Conservation (phyloP, 2,329 filamentous ascomycete genomes). For the Pleoardoris graminearum region DNA sequence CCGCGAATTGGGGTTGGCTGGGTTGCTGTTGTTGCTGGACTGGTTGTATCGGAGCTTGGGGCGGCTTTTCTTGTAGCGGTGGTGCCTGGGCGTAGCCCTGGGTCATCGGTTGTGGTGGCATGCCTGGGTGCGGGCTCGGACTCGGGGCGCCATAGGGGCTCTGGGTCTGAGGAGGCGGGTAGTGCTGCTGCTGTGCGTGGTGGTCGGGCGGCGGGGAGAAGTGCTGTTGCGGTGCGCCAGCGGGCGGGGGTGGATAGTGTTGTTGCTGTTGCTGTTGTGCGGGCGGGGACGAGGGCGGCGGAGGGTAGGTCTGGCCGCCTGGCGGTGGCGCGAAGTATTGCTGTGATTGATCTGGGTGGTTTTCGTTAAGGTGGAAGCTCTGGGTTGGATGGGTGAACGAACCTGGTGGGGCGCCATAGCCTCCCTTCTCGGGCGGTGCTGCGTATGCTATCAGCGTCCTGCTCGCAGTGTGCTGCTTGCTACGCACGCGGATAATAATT, state of each 20-base stretch:
- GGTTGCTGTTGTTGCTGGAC: constrained; percentile 40
- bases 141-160: constrained; percentile 37
- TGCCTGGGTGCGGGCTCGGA: constrained; percentile 43
- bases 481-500: constrained; percentile 44
- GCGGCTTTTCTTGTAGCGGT: constrained; percentile 29
- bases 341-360: constrained; percentile 31
- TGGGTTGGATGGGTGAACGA: neutral
- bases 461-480: neutral
- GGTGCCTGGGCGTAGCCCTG: constrained; percentile 18
- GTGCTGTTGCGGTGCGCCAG: constrained; percentile 30
- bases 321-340: constrained; percentile 47
- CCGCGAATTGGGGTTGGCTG: constrained; percentile 63
- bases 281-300: constrained; percentile 39
- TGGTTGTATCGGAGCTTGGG: constrained; percentile 29
- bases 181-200: constrained; percentile 29
- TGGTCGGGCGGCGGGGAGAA: constrained; percentile 39
- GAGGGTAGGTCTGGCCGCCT: constrained; percentile 38
- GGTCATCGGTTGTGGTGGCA: constrained; percentile 32
- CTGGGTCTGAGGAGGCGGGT: constrained; percentile 15
- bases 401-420: constrained; percentile 27
- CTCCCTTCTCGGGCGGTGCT: constrained; percentile 40
- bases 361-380: constrained; percentile 8
- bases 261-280: constrained; percentile 32
- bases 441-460: constrained; percentile 16
- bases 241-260: constrained; percentile 40